These are phyloP conservation scores for Cutaneotrichosporon mucoides DNA, from an alignment of 1,284 basidiomycete genomes.

Conservation along the genomic window DNA sequence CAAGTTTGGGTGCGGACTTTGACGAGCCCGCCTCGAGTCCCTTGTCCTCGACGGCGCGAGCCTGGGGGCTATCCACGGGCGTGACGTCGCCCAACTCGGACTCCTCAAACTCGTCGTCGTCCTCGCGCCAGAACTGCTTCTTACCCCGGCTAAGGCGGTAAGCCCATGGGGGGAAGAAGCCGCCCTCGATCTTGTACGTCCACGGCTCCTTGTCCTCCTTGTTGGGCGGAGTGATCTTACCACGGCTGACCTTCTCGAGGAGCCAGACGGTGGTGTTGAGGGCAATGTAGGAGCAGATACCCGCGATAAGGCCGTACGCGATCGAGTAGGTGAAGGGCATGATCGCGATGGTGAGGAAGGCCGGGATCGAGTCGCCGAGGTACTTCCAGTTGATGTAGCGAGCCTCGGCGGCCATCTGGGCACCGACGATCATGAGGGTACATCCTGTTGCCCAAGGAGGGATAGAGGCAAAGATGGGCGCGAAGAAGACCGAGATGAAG, in stretches of 20 bases:
- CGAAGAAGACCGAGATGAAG: slow-evolving; percentile 82
- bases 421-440: slow-evolving; percentile 79
- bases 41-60: neutral
- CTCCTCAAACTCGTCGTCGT: slow-evolving; percentile 8
- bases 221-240: slow-evolving; percentile 14
- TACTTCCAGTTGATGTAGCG: slow-evolving; percentile 86
- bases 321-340: slow-evolving; percentile 63
- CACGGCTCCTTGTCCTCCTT: slow-evolving; percentile 21
- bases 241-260: slow-evolving; percentile 12
- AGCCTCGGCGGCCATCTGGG: slow-evolving; percentile 82
- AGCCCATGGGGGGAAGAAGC: slow-evolving; percentile 19
- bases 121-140: slow-evolving; percentile 19
- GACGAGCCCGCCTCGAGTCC: neutral
- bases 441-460: slow-evolving; percentile 85
- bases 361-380: slow-evolving; percentile 76
- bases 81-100: neutral
- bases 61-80: neutral
- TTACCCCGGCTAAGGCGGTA: slow-evolving; percentile 11
- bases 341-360: slow-evolving; percentile 71
- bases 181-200: slow-evolving; percentile 21
- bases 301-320: slow-evolving; percentile 24
- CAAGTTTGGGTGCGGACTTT: neutral
- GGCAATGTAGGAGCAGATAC: slow-evolving; percentile 17
- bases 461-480: slow-evolving; percentile 83
- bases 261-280: slow-evolving; percentile 17